Percentiles rank a stretch among this genome's conserved stretches.
Conservation (phyloP, 2,329 filamentous ascomycete genomes). For the Aspergillus sp. region DNA sequence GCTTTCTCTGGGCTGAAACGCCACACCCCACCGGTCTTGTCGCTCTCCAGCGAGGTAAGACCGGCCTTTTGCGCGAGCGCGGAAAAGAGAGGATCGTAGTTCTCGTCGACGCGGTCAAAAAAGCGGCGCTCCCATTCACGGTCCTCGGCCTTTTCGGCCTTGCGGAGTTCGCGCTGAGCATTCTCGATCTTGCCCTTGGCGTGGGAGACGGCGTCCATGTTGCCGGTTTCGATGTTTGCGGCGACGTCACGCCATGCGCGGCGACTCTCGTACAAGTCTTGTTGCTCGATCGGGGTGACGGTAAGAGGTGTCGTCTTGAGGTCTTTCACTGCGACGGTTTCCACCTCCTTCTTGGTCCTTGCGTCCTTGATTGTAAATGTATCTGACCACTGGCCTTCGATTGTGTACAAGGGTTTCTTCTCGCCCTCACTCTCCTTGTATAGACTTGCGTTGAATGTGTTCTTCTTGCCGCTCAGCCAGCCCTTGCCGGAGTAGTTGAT, state of each 20-base stretch:
- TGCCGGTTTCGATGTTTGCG: constrained; percentile 75
- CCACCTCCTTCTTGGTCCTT: constrained; percentile 56
- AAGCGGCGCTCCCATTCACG: constrained; percentile 81
- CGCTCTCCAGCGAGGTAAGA: constrained; percentile 56
- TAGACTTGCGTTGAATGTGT: constrained; percentile 77
- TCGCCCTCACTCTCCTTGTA: constrained; percentile 70
- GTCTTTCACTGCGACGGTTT: constrained; percentile 64
- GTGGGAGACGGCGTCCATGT: constrained; percentile 77
- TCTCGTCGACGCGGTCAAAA: constrained; percentile 61
- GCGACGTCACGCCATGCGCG: constrained; percentile 88
- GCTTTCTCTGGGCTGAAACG: constrained; percentile 64
- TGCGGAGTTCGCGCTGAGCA: constrained; percentile 76
- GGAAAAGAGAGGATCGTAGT: constrained; percentile 46
- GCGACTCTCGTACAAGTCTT: constrained; percentile 85
- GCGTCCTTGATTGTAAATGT: constrained; percentile 77
- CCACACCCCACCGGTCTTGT: constrained; percentile 74
- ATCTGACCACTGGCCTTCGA: constrained; percentile 89
- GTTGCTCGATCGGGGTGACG: constrained; percentile 73
- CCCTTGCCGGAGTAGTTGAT: constrained; percentile 93
- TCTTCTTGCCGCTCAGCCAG: constrained; percentile 96
- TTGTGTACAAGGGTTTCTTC: constrained; percentile 73
- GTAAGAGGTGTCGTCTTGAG: constrained; percentile 68
- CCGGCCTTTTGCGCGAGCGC: constrained; percentile 49
- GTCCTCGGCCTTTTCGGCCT: constrained; percentile 74
- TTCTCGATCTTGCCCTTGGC: constrained; percentile 93